Evolutionary conservation across 2,329 filamentous ascomycete species (phyloP).

Genomic region (Talaromyces sp.): DNA sequence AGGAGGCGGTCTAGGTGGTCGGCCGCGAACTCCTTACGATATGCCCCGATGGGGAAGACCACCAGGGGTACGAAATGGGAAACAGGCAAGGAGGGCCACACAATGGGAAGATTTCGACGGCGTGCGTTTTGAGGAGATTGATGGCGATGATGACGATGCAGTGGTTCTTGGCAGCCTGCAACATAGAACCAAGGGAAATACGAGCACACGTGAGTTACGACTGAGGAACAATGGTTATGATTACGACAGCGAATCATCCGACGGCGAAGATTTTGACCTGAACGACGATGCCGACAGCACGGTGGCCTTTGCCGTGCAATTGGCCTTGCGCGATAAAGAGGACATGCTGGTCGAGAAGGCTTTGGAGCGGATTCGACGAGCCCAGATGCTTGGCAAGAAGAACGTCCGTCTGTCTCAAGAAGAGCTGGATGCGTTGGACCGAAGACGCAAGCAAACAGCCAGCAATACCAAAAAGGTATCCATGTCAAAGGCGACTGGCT

Average conservation of each 20-base stretch:
- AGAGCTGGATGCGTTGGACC: conserved; percentile 75
- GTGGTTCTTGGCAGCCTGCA: conserved; percentile 20
- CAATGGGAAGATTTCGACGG: conserved; percentile 45
- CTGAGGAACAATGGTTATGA: conserved; percentile 33
- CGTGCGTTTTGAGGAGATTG: conserved; percentile 36
- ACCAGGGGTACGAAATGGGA: conserved; percentile 74
- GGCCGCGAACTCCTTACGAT: conserved; percentile 93
- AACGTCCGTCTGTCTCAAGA: conserved; percentile 76
- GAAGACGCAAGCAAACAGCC: conserved; percentile 42
- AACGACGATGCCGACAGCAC: conserved; percentile 48
- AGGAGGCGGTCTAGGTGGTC: conserved; percentile 99
- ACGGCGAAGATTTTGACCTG: conserved; percentile 47
- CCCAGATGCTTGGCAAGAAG: conserved; percentile 67
- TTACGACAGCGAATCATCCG: conserved; percentile 37
- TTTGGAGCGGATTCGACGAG: conserved; percentile 71
- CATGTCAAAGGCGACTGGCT: conserved; percentile 1
- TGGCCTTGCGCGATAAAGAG: conserved; percentile 61
- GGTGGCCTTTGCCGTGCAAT: conserved; percentile 43
- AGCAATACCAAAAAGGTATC: conserved; percentile 17
- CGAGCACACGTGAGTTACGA: conserved; percentile 27
- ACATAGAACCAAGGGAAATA: conserved; percentile 24
- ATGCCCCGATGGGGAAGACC: conserved; percentile 99
- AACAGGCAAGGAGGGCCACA: conserved; percentile 53
- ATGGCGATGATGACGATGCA: conserved; percentile 27
- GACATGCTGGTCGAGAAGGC: conserved; percentile 72